These are phyloP conservation scores for Cyberlindnera nakhonratchasimensis DNA, from an alignment of 805 yeast species.

Conservation along the genomic window DNA sequence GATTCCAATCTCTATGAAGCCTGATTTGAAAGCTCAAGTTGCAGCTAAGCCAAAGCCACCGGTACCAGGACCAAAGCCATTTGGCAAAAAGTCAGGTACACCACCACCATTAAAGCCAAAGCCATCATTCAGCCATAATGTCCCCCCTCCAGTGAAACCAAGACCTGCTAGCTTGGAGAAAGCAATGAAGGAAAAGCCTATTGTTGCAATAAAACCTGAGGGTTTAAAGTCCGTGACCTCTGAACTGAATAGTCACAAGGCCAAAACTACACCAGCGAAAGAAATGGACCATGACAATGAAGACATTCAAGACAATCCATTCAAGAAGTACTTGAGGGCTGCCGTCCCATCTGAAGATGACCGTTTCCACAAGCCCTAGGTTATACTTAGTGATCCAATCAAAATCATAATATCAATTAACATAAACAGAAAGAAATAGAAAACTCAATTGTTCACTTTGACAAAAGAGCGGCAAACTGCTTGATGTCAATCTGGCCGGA, in stretches of 20 bases:
- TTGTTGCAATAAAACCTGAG: constrained; percentile 3
- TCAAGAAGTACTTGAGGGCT: constrained; percentile 33
- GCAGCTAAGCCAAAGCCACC: constrained; percentile 7
- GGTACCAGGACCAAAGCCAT: constrained; percentile 6
- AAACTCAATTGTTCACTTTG: constrained; percentile 44
- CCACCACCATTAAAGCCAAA: constrained; percentile 20
- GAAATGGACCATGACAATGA: constrained; percentile 8
- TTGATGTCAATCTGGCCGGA: constrained; percentile 97
- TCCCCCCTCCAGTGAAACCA: constrained; percentile 30
- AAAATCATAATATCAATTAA: not conserved
- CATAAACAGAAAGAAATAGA: constrained; percentile 1
- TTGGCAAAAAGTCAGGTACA: not conserved
- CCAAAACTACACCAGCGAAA: not conserved
- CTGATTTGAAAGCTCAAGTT: not conserved
- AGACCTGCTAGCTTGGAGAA: constrained; percentile 11
- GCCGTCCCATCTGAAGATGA: constrained; percentile 38
- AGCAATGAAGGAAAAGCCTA: constrained; percentile 1
- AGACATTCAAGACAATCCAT: constrained; percentile 32
- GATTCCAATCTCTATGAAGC: no score
- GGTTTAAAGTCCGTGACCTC: constrained; percentile 1
- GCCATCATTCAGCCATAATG: constrained; percentile 1
- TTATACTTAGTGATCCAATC: no score
- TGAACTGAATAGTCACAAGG: not conserved
- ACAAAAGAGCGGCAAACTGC: constrained; percentile 90
- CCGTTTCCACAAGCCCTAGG: constrained; percentile 31